Conservation (phyloP, 2,329 filamentous ascomycete genomes). For the Phaeophleospora eucalypticola region DNA sequence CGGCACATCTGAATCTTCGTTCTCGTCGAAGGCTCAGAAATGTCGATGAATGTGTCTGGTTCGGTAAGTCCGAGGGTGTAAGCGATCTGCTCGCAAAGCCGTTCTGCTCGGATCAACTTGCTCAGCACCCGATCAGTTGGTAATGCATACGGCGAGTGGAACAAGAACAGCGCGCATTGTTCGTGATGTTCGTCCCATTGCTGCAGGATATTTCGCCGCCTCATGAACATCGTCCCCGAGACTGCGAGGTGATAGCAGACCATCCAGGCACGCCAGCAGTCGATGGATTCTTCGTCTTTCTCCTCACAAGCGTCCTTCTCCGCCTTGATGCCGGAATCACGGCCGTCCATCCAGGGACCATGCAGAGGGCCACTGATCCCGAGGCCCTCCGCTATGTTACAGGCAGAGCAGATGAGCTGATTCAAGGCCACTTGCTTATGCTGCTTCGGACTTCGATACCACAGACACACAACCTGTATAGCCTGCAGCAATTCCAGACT, state of each 20-base stretch:
- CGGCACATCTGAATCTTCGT: conserved; percentile 20
- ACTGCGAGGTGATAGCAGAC: conserved; percentile 16
- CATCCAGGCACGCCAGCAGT: conserved; percentile 18
- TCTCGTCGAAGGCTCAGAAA: conserved; percentile 20
- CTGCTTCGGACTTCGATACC: conserved; percentile 76
- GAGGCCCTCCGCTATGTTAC: conserved; percentile 74
- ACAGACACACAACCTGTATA: conserved; percentile 67
- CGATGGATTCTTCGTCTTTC: conserved; percentile 1
- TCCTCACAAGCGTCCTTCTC: too few species aligned
- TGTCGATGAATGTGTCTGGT: conserved; percentile 11
- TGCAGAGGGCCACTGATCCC: conserved; percentile 54
- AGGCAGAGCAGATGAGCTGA: conserved; percentile 72
- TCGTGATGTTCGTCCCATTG: conserved; percentile 23
- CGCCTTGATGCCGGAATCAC: too few species aligned
- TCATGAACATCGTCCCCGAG: conserved; percentile 15
- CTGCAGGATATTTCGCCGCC: conserved; percentile 2
- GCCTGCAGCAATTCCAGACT: conserved; percentile 72
- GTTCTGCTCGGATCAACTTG: conserved; percentile 25
- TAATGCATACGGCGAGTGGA: conserved; percentile 12
- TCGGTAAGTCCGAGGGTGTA: conserved; percentile 18
- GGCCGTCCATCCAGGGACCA: not conserved
- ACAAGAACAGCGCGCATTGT: conserved; percentile 20
- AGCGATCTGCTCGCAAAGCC: conserved; percentile 23
- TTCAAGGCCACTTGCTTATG: conserved; percentile 84
- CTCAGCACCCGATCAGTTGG: conserved; percentile 21